Conservation (phyloP, 2,329 filamentous ascomycete species). For the Dactylonectria macrodidyma region DNA sequence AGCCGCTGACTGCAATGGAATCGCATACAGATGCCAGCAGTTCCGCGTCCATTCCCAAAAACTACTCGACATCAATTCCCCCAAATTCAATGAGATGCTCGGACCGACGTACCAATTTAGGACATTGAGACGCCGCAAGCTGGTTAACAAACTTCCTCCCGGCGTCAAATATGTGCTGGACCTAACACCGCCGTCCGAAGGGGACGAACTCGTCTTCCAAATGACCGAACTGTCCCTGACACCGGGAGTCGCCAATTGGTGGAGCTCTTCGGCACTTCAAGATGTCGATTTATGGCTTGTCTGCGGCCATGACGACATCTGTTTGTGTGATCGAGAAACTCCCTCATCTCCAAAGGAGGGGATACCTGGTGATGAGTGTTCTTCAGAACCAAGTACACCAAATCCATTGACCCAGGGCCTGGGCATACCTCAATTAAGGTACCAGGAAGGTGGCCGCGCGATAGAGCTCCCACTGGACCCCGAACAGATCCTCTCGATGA, state of each 20-base stretch:
- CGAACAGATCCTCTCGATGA: slow-evolving; percentile 40
- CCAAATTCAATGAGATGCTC: slow-evolving; percentile 63
- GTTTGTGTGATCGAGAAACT: slow-evolving; percentile 46
- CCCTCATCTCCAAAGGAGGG: background rate
- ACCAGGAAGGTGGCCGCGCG: background rate
- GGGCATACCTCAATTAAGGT: too few relatives aligned
- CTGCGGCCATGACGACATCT: slow-evolving; percentile 61
- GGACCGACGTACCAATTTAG: slow-evolving; percentile 58
- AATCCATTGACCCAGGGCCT: background rate
- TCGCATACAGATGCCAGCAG: slow-evolving; percentile 51
- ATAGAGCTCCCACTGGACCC: slow-evolving; percentile 14
- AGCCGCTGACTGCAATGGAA: slow-evolving; percentile 54
- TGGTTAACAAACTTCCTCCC: slow-evolving; percentile 53
- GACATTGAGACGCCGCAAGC: slow-evolving; percentile 54
- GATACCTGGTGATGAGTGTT: background rate
- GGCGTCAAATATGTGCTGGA: slow-evolving; percentile 74
- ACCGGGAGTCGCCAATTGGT: slow-evolving; percentile 69
- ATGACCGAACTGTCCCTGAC: slow-evolving; percentile 73
- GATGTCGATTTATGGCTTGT: slow-evolving; percentile 49
- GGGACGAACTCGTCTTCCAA: slow-evolving; percentile 73
- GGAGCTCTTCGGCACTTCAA: slow-evolving; percentile 56
- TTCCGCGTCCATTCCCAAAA: slow-evolving; percentile 64
- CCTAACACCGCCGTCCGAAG: slow-evolving; percentile 73
- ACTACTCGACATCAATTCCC: slow-evolving; percentile 62
- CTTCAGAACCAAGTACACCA: background rate